Evolutionary conservation across 805 yeast genomes (phyloP).

Genomic region (Myxozyma vanderwaltii): DNA sequence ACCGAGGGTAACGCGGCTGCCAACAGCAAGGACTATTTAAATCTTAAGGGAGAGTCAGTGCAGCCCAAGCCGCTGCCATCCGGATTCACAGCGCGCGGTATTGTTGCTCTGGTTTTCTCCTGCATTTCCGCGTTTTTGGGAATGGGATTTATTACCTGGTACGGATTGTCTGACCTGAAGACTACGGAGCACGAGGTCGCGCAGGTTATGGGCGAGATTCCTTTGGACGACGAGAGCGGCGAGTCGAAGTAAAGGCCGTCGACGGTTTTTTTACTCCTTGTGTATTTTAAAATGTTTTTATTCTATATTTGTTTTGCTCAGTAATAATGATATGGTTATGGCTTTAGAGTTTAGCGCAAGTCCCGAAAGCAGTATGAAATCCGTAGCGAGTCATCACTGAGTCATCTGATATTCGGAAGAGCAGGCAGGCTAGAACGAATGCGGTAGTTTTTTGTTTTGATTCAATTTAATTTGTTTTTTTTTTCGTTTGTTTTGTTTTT

Average conservation of each 20-base stretch:
- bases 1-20: slow-evolving; percentile 87
- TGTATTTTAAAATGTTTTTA: not conserved
- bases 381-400: no score
- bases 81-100: slow-evolving; percentile 95
- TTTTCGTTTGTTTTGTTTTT: no score
- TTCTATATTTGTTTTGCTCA: not conserved
- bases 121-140: slow-evolving; percentile 85
- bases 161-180: slow-evolving; percentile 83
- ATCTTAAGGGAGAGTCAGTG: slow-evolving; percentile 74
- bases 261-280: not conserved
- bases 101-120: slow-evolving; percentile 90
- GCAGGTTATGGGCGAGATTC: slow-evolving; percentile 48
- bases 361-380: no score
- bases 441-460: no score
- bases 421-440: no score
- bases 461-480: no score
- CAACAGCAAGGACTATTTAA: slow-evolving; percentile 59
- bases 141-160: slow-evolving; percentile 69
- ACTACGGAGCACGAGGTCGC: slow-evolving; percentile 65
- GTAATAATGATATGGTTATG: no score
- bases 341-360: no score
- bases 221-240: slow-evolving; percentile 58
- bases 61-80: slow-evolving; percentile 65
- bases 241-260: slow-evolving; percentile 38
- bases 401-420: no score